Percentiles rank a stretch among this genome's conserved stretches.
Evolutionary conservation across 129 eudicot species (phyloP).

Genomic region (Flaveria ramosissima): DNA sequence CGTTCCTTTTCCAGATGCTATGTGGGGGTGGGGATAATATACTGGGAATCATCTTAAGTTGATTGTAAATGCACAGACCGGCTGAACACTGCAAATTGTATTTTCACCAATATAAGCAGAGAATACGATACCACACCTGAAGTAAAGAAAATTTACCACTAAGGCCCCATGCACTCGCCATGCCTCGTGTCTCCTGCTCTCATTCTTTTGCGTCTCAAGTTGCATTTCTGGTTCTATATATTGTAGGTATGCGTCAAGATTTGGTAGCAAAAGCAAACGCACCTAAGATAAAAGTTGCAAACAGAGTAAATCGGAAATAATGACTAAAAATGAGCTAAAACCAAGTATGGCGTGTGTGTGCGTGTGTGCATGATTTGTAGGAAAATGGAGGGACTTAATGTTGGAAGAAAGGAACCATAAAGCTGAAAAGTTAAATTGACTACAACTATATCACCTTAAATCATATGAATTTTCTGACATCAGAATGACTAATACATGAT

Average conservation of each 20-base stretch:
- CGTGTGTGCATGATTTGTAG: slow-evolving; percentile 8
- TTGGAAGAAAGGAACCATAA: not conserved
- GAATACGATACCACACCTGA: not conserved
- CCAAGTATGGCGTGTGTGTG: not conserved
- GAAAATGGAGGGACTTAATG: not conserved
- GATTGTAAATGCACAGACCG: slow-evolving; percentile 71
- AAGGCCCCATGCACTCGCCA: slow-evolving; percentile 96
- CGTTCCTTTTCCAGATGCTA: slow-evolving; percentile 52
- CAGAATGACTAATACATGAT: no score
- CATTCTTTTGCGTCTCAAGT: slow-evolving; percentile 75
- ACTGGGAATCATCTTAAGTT: slow-evolving; percentile 61
- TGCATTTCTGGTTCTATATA: slow-evolving; percentile 87
- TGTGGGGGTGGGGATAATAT: slow-evolving; percentile 51
- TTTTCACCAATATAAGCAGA: slow-evolving; percentile 5
- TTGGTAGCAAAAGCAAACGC: slow-evolving; percentile 78
- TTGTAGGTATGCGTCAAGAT: slow-evolving; percentile 85
- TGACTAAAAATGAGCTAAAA: not conserved
- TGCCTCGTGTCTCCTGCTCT: slow-evolving; percentile 84
- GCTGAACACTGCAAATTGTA: slow-evolving; percentile 67
- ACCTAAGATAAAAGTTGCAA: slow-evolving; percentile 50
- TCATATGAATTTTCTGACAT: no score
- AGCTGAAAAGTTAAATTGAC: not conserved
- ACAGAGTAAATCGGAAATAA: slow-evolving; percentile 17
- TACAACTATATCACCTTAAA: not conserved
- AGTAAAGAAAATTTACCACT: slow-evolving; percentile 49